Base-by-base conservation (phyloP, 257 asterid genomes). In the Capsicum rhomboideum region DNA sequence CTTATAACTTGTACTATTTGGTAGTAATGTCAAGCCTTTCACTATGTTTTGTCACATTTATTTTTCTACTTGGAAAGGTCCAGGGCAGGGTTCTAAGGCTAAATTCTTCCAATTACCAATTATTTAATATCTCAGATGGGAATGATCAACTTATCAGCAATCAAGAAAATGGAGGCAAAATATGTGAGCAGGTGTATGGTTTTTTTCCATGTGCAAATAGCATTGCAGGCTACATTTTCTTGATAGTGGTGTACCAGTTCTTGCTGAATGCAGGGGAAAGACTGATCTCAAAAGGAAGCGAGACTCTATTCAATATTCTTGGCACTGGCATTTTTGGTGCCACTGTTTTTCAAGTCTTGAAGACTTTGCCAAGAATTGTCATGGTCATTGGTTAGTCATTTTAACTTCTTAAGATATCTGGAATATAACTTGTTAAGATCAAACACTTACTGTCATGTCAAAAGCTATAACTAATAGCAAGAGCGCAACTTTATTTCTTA, bases 131-230 rank as follows among this genome's bases (percentile, higher is more conserved):
- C 61, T 87, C 89, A 50, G 87, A 89, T 61, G 92, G 90, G 77
- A 78, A 86, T 53, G 88, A 87, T 66, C 40, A 59, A 82, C 64
- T 54, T 23, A 18, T 28, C 21, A 83, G 4, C 29, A 78, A 26
- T 40, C 80, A 78, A 58, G 63, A 77, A 77, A 71, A 68, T 42
- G 55, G 84, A 80, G 55, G 21, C 6, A 56, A 81, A 79, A 50
- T 6, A 77, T 90, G 93, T 53, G 23, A 53, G 8, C 93, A 87
- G 61, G 78, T 13, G 1, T 90, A 87, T 49, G 93, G 93, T 34
- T 80, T 90, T 86, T 86, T 90, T 11, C 93, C 93, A 26, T 90
- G 91, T 54, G 89, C 93, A 61, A 89, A 89, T 40, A 84, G 84
- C 83, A 85, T 90, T 67, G 88, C 89, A 17, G 93, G 93, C 63